These are phyloP conservation scores for Aspergillus flavus DNA, from an alignment of 2,329 filamentous ascomycete species.

Conservation along the genomic window DNA sequence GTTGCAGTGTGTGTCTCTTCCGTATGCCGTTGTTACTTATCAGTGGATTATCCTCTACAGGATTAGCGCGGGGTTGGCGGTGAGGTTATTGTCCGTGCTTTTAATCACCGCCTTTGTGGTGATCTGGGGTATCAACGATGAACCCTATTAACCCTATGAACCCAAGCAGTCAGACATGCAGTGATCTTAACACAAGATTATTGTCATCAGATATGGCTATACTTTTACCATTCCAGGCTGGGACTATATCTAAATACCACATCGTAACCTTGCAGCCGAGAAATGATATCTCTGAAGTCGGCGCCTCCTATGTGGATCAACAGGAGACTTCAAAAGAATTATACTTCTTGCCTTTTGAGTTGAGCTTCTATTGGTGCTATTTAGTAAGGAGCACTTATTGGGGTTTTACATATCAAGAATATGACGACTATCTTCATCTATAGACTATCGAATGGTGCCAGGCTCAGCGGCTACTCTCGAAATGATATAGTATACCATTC, in stretches of 20 bases:
- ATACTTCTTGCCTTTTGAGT: too few species aligned
- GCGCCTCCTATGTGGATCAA: neutral
- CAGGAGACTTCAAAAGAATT: neutral
- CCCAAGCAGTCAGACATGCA: neutral
- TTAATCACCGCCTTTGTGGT: slow-evolving; percentile 23
- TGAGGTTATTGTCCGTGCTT: slow-evolving; percentile 12
- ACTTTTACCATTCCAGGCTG: neutral
- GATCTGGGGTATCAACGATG: neutral
- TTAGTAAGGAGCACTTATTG: too few species aligned
- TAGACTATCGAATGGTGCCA: too few species aligned
- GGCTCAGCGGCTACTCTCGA: too few species aligned
- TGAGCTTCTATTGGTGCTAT: too few species aligned
- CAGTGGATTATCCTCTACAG: slow-evolving; percentile 23
- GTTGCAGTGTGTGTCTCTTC: slow-evolving; percentile 25
- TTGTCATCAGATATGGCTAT: neutral
- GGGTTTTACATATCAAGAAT: too few species aligned
- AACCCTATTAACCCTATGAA: too few species aligned
- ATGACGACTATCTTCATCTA: too few species aligned
- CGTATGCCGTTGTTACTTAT: slow-evolving; percentile 24
- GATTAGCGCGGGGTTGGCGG: slow-evolving; percentile 35
- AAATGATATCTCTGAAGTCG: neutral
- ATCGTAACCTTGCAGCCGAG: neutral
- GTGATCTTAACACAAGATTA: neutral
- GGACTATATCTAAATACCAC: neutral
- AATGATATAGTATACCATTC: too few species aligned